Conservation (phyloP, 352 stramenopile species). For the Blastocystis sp. region DNA sequence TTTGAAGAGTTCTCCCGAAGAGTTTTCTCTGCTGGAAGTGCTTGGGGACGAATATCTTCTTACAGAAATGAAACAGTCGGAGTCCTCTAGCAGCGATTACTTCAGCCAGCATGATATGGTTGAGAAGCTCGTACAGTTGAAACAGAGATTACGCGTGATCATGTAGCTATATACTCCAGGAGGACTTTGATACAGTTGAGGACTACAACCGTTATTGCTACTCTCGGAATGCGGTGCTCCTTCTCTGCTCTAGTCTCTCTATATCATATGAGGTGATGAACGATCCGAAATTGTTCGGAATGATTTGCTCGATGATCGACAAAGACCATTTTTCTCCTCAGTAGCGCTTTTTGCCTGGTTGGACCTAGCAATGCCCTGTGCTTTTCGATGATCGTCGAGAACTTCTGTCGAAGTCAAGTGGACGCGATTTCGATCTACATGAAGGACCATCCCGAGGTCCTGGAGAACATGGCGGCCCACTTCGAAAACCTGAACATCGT, state of each 20-base stretch:
- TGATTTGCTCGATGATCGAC: neutral
- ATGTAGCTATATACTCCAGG: conserved; percentile 25
- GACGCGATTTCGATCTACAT: neutral
- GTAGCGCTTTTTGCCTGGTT: neutral
- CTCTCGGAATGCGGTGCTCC: neutral
- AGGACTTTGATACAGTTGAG: neutral
- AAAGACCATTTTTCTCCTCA: conserved; percentile 8
- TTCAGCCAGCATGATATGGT: neutral
- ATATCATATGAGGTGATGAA: neutral
- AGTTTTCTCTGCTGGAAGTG: neutral
- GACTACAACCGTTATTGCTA: neutral
- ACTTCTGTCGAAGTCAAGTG: neutral
- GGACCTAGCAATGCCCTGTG: conserved; percentile 15
- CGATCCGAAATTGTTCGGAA: neutral
- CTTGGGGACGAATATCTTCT: neutral
- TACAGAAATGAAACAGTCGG: neutral
- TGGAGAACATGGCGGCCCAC: neutral
- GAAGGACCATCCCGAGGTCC: neutral
- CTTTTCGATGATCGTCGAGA: neutral
- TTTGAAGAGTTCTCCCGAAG: neutral
- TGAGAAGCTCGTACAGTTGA: neutral
- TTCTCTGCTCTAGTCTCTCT: neutral
- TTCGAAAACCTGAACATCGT: neutral
- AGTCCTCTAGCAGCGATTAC: neutral
- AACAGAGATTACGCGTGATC: neutral